phyloP scores from a whole-genome alignment of 2,329 filamentous ascomycete species.

The Apiospora sp. region DNA sequence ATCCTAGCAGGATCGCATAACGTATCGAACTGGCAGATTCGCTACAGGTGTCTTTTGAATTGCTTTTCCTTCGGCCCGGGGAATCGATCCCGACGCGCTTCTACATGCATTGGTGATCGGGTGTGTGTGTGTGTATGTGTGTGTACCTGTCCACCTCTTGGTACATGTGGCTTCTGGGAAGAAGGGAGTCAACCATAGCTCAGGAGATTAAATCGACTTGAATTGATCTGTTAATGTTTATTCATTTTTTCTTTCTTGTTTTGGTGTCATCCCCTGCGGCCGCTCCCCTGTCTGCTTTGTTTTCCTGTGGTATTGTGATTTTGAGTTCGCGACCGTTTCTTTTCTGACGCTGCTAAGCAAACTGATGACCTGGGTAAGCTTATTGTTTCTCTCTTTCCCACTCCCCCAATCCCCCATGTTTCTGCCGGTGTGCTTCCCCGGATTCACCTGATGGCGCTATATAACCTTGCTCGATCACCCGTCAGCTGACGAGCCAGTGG shows the following conservation, averaged over 20 bases:
- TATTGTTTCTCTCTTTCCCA: neutral
- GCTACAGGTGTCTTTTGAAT: neutral
- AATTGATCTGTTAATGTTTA: slow-evolving; percentile 14
- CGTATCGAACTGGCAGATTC: neutral
- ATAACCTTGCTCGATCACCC: slow-evolving; percentile 11
- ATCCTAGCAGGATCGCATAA: neutral
- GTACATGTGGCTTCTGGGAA: neutral
- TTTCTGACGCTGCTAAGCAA: neutral
- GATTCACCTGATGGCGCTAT: slow-evolving; percentile 18
- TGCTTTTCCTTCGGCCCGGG: neutral
- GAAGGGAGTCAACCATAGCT: neutral
- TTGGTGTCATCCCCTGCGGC: neutral
- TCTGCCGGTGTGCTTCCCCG: slow-evolving; percentile 18
- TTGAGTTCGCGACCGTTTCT: slow-evolving; percentile 17
- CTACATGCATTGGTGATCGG: slow-evolving; percentile 7
- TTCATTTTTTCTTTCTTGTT: neutral
- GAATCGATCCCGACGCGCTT: neutral
- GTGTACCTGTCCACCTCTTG: neutral
- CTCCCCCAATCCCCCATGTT: neutral
- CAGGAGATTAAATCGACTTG: neutral
- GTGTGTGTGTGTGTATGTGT: neutral
- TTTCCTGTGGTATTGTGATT: too few relatives aligned
- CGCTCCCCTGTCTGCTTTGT: neutral
- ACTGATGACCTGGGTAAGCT: neutral
- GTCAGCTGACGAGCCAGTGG: slow-evolving; percentile 12